Evolutionary conservation across 1,284 basidiomycete genomes (phyloP), one percentile per base, ranked within the genome.

Genomic region (Ceratobasidium papillatum): DNA sequence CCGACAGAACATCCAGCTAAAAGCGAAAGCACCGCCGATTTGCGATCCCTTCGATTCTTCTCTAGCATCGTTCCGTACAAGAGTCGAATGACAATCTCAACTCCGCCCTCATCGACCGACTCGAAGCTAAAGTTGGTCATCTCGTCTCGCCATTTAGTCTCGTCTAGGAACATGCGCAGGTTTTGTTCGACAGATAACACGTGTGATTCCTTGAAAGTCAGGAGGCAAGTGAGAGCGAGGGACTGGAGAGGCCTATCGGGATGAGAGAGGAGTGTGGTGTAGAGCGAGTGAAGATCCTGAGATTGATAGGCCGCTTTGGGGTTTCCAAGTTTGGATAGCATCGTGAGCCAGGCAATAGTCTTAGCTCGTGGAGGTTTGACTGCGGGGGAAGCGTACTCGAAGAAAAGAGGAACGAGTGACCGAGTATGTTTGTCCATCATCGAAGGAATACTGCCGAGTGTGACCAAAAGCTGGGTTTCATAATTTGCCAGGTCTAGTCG

Each of bases 21-120:
- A 0, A 92, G 84, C 17, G 88, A 85, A 27, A 99, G 85, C 12
- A 99, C 90, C 0, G 95, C 34, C 84, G 89, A 84, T 81, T 93
- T 84, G 38, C 94, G 86, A 72, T 95, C 93, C 9, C 91, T 87
- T 0, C 94, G 93, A 74, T 89, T 89, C 76, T 88, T 89, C 79
- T 96, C 94, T 56, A 95, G 86, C 91, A 99, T 94, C 76, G 94
- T 82, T 2, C 98, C 98, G 81, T 93, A 99, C 3, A 98, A 85
- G 0, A 99, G 80, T 19, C 95, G 88, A 22, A 95, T 88, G 64
- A 93, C 81, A 7, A 93, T 85, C 34, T 91, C 89, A n/a, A 98
- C 86, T 9, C 95, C 84, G 78, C 91, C 80, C 17, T 86, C 86
- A 8, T 84, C 83, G 2, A 72, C 25, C 8, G 68, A 49, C 22